Evolutionary conservation across 768 basidiomycete species (phyloP).

Genomic region (Coprinellus micaceus): DNA sequence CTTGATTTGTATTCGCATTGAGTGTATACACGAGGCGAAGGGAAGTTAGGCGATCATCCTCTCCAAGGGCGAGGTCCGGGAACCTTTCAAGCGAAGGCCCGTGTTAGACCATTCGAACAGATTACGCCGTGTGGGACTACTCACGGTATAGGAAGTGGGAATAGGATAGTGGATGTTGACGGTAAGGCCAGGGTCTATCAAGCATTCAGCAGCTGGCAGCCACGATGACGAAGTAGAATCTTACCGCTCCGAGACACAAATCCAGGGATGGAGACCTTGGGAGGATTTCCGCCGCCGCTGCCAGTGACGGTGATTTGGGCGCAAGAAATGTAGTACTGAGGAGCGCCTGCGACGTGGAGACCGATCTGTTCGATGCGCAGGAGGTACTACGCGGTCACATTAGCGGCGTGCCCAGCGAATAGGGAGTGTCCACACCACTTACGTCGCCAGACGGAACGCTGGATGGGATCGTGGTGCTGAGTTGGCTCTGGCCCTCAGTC

Average conservation of each 20-base stretch:
- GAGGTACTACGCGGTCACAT: conserved; percentile 23
- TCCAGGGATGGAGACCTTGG: conserved; percentile 41
- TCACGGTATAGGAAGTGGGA: conserved; percentile 24
- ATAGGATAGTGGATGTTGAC: conserved; percentile 26
- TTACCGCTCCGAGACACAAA: conserved; percentile 30
- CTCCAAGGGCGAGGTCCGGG: conserved; percentile 18
- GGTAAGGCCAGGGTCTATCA: conserved; percentile 20
- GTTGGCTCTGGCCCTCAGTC: conserved; percentile 21
- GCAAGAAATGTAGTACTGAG: conserved; percentile 43
- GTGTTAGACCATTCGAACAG: no score
- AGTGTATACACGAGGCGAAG: no score
- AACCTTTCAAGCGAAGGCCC: conserved; percentile 14
- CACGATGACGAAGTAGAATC: background rate
- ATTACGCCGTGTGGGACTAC: no score
- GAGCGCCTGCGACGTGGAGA: conserved; percentile 36
- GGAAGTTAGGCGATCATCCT: conserved; percentile 1
- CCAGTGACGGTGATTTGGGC: conserved; percentile 38
- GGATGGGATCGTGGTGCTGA: conserved; percentile 33
- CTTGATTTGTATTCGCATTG: no score
- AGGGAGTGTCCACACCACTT: background rate
- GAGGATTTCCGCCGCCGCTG: conserved; percentile 39
- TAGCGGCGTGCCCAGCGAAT: no score
- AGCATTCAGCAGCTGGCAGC: background rate
- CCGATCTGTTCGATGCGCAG: conserved; percentile 41
- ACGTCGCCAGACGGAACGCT: conserved; percentile 35